Evolutionary conservation across 208 protist species (phyloP).

Genomic region (Giardia muris): DNA sequence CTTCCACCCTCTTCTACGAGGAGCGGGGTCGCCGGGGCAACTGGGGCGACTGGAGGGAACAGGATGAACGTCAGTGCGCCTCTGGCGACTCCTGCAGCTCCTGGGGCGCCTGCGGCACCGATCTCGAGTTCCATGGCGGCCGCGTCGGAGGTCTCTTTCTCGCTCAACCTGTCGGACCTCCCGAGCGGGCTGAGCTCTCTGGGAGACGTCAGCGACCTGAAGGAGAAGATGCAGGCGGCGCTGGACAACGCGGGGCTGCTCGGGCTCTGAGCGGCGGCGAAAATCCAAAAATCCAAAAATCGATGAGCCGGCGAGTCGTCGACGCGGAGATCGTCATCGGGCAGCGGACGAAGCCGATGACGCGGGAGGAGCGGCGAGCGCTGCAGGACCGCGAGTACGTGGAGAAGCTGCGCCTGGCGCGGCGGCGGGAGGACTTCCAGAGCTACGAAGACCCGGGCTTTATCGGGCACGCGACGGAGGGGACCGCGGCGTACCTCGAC

Average conservation of each 20-base stretch:
- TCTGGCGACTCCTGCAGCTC: no score
- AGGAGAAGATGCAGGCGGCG: background rate
- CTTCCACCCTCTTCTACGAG: background rate
- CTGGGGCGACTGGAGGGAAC: background rate
- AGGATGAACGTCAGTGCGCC: no score
- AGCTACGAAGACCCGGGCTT: background rate
- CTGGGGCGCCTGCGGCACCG: no score
- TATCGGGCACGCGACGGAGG: background rate
- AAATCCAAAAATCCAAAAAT: constrained; percentile 11
- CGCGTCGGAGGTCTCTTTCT: background rate
- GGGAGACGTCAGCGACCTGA: background rate
- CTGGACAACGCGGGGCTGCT: background rate
- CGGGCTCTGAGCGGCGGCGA: background rate
- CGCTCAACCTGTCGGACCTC: background rate
- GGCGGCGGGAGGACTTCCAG: background rate
- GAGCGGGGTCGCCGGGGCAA: background rate
- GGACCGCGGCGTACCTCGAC: background rate
- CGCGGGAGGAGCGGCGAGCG: background rate
- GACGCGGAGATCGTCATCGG: background rate
- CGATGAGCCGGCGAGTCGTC: background rate
- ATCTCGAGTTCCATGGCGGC: no score
- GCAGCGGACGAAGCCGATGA: background rate
- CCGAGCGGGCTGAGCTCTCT: background rate
- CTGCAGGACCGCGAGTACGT: background rate
- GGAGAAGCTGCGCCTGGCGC: background rate